Evolutionary conservation across 2,329 filamentous ascomycete genomes (phyloP).

Genomic region (Botrytis medusae): DNA sequence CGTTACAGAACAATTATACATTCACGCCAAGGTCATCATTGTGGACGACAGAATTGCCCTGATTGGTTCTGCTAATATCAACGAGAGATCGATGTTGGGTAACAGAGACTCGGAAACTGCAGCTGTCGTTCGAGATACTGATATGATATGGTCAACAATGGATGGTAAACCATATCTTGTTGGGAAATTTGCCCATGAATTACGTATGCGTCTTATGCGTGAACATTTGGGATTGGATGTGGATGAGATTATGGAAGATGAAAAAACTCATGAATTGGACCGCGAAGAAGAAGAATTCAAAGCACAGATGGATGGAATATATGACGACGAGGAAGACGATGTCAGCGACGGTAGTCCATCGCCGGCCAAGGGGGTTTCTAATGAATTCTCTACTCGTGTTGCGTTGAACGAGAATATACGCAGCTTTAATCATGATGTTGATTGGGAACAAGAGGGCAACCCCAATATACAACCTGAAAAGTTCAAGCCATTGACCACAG

Average conservation of each 20-base stretch:
- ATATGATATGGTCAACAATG: conserved; percentile 92
- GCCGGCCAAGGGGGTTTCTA: conserved; percentile 36
- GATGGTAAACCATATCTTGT: conserved; percentile 85
- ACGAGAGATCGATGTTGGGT: conserved; percentile 93
- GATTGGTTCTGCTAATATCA: conserved; percentile 98
- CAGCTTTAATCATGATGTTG: conserved; percentile 77
- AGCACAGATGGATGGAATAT: conserved; percentile 62
- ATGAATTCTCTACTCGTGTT: conserved; percentile 56
- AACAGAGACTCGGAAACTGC: conserved; percentile 90
- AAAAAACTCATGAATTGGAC: conserved; percentile 66
- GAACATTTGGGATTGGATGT: conserved; percentile 96
- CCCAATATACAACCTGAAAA: conserved; percentile 48
- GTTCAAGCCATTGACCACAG: conserved; percentile 41
- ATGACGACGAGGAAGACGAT: conserved; percentile 48
- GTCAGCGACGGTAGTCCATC: conserved; percentile 21
- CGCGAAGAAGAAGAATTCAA: conserved; percentile 53
- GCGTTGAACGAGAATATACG: conserved; percentile 52
- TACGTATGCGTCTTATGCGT: conserved; percentile 91
- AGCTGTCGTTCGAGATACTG: conserved; percentile 84
- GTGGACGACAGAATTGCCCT: conserved; percentile 91
- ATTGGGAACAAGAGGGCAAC: conserved; percentile 40
- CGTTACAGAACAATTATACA: conserved; percentile 95
- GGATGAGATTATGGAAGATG: conserved; percentile 82
- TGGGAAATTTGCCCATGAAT: conserved; percentile 86
- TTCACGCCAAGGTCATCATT: conserved; percentile 95